A percentile compares a stretch with the other conserved stretches of the same genome.
Evolutionary conservation across 805 yeast species (phyloP).

Genomic region (Zygotorulaspora danielsina): DNA sequence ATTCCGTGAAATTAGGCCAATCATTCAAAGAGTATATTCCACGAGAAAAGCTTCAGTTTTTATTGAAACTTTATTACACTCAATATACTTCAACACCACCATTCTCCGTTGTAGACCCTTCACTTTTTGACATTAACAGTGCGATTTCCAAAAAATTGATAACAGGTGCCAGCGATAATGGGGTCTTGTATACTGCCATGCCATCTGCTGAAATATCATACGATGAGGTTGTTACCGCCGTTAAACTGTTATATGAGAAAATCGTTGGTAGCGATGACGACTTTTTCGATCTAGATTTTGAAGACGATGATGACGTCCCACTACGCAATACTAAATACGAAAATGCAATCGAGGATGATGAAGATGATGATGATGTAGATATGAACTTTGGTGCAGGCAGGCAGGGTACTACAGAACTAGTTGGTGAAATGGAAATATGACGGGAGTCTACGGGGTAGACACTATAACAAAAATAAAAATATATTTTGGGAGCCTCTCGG

Average conservation of each 20-base stretch:
- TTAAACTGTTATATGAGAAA: slow-evolving; percentile 64
- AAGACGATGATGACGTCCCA: slow-evolving; percentile 63
- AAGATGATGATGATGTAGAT: slow-evolving; percentile 29
- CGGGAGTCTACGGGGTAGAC: slow-evolving; percentile 8
- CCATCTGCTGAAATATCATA: slow-evolving; percentile 85
- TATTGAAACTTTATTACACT: slow-evolving; percentile 58
- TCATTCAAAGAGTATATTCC: slow-evolving; percentile 83
- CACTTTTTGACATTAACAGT: slow-evolving; percentile 37
- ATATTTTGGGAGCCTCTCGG: neutral
- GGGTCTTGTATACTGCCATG: slow-evolving; percentile 52
- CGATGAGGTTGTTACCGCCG: slow-evolving; percentile 85
- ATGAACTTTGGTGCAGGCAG: slow-evolving; percentile 20
- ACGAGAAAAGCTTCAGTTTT: slow-evolving; percentile 58
- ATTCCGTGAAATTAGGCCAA: slow-evolving; percentile 82
- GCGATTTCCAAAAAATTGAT: slow-evolving; percentile 27
- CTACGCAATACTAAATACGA: slow-evolving; percentile 17
- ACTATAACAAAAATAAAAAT: neutral
- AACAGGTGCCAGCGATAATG: slow-evolving; percentile 44
- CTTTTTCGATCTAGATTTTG: slow-evolving; percentile 93
- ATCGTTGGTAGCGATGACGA: slow-evolving; percentile 94
- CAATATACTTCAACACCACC: slow-evolving; percentile 56
- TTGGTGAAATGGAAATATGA: slow-evolving; percentile 39
- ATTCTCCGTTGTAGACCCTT: slow-evolving; percentile 47
- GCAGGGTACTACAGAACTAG: slow-evolving; percentile 38
- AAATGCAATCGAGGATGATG: slow-evolving; percentile 33